Conservation (phyloP, 305 asterid genomes). For the Stenogyne calaminthoides region DNA sequence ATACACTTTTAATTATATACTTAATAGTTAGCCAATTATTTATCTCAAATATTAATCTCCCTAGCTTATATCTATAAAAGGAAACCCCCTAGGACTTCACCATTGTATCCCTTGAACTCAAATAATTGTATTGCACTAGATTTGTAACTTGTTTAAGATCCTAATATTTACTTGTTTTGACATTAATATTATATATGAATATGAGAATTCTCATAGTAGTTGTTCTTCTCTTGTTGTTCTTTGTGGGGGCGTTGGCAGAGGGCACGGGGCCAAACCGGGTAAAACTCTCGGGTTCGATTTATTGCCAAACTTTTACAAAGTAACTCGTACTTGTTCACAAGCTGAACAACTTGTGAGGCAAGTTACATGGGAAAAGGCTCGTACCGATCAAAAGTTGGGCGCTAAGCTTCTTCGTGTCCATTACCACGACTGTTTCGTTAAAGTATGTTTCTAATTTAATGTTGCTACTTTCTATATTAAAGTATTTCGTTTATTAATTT, state of each 20-base stretch:
- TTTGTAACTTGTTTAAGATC: neutral
- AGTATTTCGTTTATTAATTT: neutral
- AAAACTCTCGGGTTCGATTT: neutral
- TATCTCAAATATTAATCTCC: neutral
- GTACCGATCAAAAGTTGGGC: constrained; percentile 34
- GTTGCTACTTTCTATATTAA: neutral
- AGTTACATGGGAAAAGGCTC: constrained; percentile 35
- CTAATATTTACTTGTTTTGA: neutral
- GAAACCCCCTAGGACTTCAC: neutral
- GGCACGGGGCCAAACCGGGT: neutral
- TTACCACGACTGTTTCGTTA: constrained; percentile 59
- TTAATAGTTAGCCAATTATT: neutral
- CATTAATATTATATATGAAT: too few relatives aligned
- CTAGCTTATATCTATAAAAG: constrained; percentile 27
- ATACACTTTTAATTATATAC: neutral
- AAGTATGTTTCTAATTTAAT: constrained; percentile 21
- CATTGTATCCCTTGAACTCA: constrained; percentile 1
- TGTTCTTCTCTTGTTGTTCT: constrained; percentile 27
- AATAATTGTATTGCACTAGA: neutral
- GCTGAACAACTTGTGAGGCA: constrained; percentile 45
- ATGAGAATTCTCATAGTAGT: constrained; percentile 25
- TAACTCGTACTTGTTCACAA: constrained; percentile 30
- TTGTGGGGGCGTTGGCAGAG: constrained; percentile 7
- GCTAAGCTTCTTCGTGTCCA: constrained; percentile 57
- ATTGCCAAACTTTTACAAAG: constrained; percentile 31